Percentiles rank a stretch among this genome's conserved stretches.
Conservation (phyloP, 768 basidiomycete genomes). For the Austroboletus festivus region DNA sequence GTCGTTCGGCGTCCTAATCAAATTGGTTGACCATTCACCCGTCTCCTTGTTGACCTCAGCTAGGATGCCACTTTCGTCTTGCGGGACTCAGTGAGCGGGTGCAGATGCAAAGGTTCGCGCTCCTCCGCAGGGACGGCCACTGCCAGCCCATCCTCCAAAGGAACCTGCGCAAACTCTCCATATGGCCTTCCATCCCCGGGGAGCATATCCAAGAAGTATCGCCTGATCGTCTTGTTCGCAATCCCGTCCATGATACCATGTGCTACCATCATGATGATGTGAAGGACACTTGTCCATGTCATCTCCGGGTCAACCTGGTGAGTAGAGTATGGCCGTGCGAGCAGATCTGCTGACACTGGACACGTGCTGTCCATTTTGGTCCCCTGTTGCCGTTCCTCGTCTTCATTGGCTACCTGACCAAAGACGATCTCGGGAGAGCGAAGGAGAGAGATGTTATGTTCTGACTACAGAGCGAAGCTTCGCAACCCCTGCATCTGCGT, state of each 20-base stretch:
- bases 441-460: conserved; percentile 31
- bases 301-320: conserved; percentile 31
- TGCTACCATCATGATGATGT: conserved; percentile 43
- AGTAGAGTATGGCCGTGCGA: conserved; percentile 42
- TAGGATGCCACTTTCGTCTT: conserved; percentile 42
- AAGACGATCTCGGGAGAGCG: conserved; percentile 41
- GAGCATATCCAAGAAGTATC: conserved; percentile 45
- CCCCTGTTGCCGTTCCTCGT: conserved; percentile 33
- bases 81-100: conserved; percentile 33
- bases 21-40: conserved; percentile 26
- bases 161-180: conserved; percentile 9
- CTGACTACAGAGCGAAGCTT: too few relatives aligned
- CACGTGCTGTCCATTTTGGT: conserved; percentile 33
- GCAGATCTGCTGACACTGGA: conserved; percentile 40
- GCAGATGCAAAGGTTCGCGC: conserved; percentile 31
- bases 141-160: conserved; percentile 39
- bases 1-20: not conserved
- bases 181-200: not conserved
- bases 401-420: conserved; percentile 27
- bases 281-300: conserved; percentile 24
- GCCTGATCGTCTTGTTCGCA: conserved; percentile 39
- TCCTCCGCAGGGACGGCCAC: conserved; percentile 40
- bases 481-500: too few relatives aligned
- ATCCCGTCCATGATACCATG: conserved; percentile 53
- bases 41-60: conserved; percentile 32